phyloP scores from a whole-genome alignment of 1,284 basidiomycete species.

The Cutaneotrichosporon daszewskae region DNA sequence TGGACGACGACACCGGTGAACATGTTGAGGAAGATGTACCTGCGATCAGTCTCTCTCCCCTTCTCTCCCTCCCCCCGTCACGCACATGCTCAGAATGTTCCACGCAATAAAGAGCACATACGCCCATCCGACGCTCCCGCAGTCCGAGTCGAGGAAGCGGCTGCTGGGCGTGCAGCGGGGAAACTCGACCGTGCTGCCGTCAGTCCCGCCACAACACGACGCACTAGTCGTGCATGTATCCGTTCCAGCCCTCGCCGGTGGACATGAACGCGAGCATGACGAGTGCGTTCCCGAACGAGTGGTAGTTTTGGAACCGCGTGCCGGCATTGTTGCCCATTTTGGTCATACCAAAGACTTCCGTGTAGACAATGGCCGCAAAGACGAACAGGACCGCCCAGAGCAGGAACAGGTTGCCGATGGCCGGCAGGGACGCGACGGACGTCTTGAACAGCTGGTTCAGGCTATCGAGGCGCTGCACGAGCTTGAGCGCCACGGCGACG shows the following conservation, averaged over 20 bases:
- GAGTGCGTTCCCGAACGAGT: conserved; percentile 69
- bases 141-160: conserved; percentile 71
- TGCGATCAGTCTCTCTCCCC: conserved; percentile 11
- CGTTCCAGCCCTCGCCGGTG: conserved; percentile 54
- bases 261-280: conserved; percentile 68
- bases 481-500: conserved; percentile 86
- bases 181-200: conserved; percentile 61
- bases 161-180: conserved; percentile 68
- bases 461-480: conserved; percentile 81
- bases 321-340: conserved; percentile 69
- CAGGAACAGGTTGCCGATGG: conserved; percentile 76
- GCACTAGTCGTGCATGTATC: conserved; percentile 90
- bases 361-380: conserved; percentile 83
- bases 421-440: conserved; percentile 78
- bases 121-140: conserved; percentile 80
- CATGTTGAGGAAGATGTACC: conserved; percentile 95
- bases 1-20: conserved; percentile 95
- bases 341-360: conserved; percentile 90
- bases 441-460: conserved; percentile 97
- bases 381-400: conserved; percentile 90
- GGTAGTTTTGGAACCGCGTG: conserved; percentile 72
- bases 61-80: conserved; percentile 4
- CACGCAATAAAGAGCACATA: conserved; percentile 88
- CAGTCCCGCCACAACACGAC: conserved; percentile 33
- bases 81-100: conserved; percentile 92